A percentile compares a stretch with the other conserved stretches of the same genome.
These are phyloP conservation scores for Cyanophora paradoxa DNA, from an alignment of 78 protist species.

Conservation along the genomic window DNA sequence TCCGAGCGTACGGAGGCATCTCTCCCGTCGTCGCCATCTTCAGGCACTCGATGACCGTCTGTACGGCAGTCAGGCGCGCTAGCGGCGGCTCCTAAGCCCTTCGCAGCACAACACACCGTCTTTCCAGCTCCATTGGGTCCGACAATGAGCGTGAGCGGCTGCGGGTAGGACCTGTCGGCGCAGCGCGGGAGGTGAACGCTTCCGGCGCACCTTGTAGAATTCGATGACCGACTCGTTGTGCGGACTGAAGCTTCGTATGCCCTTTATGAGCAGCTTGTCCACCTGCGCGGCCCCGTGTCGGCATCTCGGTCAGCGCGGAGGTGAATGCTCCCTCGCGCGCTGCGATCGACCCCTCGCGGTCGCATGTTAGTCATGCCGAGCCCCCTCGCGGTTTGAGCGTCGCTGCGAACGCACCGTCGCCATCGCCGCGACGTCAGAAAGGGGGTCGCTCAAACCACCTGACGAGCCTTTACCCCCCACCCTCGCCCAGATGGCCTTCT, in stretches of 20 bases:
- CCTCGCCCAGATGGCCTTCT: too few species aligned
- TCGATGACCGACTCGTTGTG: too few species aligned
- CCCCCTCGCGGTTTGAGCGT: too few species aligned
- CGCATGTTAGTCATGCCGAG: too few species aligned
- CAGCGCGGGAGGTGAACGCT: not conserved
- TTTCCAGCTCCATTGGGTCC: slow-evolving; percentile 97
- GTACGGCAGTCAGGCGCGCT: not conserved
- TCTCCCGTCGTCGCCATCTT: slow-evolving; percentile 86
- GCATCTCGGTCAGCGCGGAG: too few species aligned
- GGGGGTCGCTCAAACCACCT: too few species aligned
- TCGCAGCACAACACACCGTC: slow-evolving; percentile 45
- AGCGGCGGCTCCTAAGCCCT: not conserved
- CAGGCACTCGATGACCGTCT: slow-evolving; percentile 93
- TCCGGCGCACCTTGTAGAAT: not conserved
- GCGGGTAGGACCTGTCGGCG: not conserved
- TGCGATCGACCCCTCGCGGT: too few species aligned
- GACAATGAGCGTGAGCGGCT: slow-evolving; percentile 90
- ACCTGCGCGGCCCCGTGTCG: too few species aligned
- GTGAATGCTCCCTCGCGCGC: too few species aligned
- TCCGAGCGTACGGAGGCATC: slow-evolving; percentile 80
- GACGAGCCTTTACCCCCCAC: too few species aligned
- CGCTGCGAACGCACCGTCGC: too few species aligned
- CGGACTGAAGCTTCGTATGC: slow-evolving; percentile 11
- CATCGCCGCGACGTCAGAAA: too few species aligned
- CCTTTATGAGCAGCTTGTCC: slow-evolving; percentile 2